A percentile compares a stretch with the other conserved stretches of the same genome.
Conservation (phyloP, 164 flowering plant species). For the Nelumbo lutea region DNA sequence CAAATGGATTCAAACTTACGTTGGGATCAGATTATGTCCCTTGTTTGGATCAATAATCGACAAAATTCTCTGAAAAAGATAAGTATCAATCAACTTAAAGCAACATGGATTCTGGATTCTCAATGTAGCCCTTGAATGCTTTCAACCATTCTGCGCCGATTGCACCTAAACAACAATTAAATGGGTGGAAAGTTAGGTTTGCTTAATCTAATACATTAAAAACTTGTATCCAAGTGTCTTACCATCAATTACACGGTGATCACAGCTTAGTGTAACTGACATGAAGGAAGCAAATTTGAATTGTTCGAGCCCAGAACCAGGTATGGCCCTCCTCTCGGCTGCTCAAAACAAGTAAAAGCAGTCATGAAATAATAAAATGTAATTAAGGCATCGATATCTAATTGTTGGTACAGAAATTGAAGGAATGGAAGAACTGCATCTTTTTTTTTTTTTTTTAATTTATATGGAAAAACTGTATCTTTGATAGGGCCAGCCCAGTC, state of each 20-base stretch:
- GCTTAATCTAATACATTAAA: neutral
- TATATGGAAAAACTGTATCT: no score
- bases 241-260: constrained; percentile 98
- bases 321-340: constrained; percentile 63
- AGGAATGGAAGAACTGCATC: no score
- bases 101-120: constrained; percentile 85
- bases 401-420: no score
- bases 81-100: constrained; percentile 29
- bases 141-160: constrained; percentile 93
- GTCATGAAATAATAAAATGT: neutral
- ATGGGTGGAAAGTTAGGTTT: neutral
- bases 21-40: constrained; percentile 8
- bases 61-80: constrained; percentile 7
- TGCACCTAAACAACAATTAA: constrained; percentile 61
- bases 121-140: constrained; percentile 86
- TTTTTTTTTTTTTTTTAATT: no score
- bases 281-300: constrained; percentile 78
- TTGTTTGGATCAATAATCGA: constrained; percentile 9
- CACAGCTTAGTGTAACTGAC: constrained; percentile 93
- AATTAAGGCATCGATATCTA: neutral
- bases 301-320: constrained; percentile 56
- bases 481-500: no score
- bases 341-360: constrained; percentile 12
- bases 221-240: neutral
- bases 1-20: neutral